phyloP scores from a whole-genome alignment of 192 early-diverging fungal genomes.

The Coemansia guatemalensis region DNA sequence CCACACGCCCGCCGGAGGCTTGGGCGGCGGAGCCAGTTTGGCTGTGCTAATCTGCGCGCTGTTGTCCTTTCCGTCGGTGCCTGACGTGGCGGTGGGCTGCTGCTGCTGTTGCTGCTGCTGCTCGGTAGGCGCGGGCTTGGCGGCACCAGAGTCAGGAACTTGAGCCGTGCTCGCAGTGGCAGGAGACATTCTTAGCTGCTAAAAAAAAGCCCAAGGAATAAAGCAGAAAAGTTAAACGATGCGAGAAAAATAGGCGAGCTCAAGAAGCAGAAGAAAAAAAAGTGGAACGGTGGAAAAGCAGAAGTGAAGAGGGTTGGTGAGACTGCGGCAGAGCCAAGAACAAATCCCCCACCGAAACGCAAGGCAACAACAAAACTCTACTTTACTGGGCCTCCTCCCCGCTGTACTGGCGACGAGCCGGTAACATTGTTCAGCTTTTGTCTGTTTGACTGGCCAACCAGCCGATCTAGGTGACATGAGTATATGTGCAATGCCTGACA shows the following conservation, averaged over 20 bases:
- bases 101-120: slow-evolving; percentile 9
- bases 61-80: background rate
- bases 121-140: slow-evolving; percentile 7
- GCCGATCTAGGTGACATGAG: too few relatives aligned
- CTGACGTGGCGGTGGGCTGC: background rate
- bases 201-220: slow-evolving; percentile 3
- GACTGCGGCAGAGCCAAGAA: background rate
- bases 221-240: slow-evolving; percentile 1
- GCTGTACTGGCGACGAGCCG: background rate
- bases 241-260: background rate
- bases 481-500: too few relatives aligned
- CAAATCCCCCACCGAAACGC: background rate
- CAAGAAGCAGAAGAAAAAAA: background rate
- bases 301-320: background rate
- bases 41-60: background rate
- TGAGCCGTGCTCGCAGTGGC: slow-evolving; percentile 19
- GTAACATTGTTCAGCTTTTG: background rate
- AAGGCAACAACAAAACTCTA: too few relatives aligned
- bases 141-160: slow-evolving; percentile 11
- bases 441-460: too few relatives aligned
- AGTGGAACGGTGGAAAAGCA: background rate
- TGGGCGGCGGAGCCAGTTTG: slow-evolving; percentile 18
- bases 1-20: slow-evolving; percentile 55
- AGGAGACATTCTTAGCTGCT: slow-evolving; percentile 36
- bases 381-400: too few relatives aligned